A percentile compares a stretch with the other conserved stretches of the same genome.
Evolutionary conservation across 306 rosid genomes (phyloP).

Genomic region (Cucumis melo): DNA sequence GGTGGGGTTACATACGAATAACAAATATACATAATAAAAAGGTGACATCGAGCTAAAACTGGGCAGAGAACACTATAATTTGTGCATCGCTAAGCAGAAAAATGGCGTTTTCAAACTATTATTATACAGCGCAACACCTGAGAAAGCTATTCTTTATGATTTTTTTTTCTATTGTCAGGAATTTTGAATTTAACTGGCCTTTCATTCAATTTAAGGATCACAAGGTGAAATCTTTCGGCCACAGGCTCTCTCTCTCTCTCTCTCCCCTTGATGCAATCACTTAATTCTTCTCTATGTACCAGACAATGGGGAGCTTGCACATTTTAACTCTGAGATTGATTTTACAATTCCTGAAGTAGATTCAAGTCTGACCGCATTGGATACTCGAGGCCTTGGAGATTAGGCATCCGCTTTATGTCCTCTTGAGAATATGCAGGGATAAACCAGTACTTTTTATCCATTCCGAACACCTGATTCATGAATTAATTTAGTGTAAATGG

Average conservation of each 20-base stretch:
- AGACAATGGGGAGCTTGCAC: not conserved
- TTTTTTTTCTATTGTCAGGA: not conserved
- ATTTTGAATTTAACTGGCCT: not conserved
- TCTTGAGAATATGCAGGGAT: conserved; percentile 53
- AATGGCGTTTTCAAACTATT: not conserved
- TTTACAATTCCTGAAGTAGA: conserved; percentile 35
- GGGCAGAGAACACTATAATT: not conserved
- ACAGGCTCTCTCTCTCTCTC: not conserved
- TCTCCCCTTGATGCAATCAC: not conserved
- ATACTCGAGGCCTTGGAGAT: conserved; percentile 50
- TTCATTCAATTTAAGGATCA: not conserved
- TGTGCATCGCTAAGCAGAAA: not conserved
- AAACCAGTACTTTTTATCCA: conserved; percentile 51
- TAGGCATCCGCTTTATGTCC: conserved; percentile 39
- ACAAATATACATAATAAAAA: not conserved
- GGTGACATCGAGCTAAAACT: not conserved
- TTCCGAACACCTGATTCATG: conserved; percentile 45
- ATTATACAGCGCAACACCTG: not conserved
- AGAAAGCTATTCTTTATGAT: not conserved
- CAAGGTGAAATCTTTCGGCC: not conserved
- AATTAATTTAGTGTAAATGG: not conserved
- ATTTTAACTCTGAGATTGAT: not conserved
- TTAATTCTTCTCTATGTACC: not conserved
- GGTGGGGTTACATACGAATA: not conserved
- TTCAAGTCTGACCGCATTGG: conserved; percentile 32